phyloP scores from a whole-genome alignment of 257 asterid species.

The Salvia splendens region DNA sequence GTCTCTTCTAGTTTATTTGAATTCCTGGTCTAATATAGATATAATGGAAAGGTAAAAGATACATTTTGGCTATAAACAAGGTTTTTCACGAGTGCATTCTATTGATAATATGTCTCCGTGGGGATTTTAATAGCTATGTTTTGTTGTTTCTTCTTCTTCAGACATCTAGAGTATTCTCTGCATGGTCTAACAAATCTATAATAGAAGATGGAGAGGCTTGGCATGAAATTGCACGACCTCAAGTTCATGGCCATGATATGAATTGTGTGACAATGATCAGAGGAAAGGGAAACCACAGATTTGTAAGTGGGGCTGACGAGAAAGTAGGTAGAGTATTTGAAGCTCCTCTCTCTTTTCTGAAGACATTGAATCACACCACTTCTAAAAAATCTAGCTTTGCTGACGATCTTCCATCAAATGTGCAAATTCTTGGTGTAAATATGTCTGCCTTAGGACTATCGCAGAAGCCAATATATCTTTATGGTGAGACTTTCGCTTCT shows the following conservation, averaged over 20 bases:
- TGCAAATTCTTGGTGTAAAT: constrained; percentile 94
- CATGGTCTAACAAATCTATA: constrained; percentile 57
- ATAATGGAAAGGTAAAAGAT: neutral
- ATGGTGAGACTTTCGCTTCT: constrained; percentile 49
- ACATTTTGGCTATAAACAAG: neutral
- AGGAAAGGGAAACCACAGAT: constrained; percentile 90
- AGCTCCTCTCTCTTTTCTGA: constrained; percentile 87
- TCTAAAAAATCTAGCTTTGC: constrained; percentile 38
- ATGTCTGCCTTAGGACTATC: constrained; percentile 97
- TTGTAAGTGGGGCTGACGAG: constrained; percentile 94
- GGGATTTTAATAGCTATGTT: constrained; percentile 7
- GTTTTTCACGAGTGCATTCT: neutral
- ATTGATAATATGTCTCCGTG: neutral
- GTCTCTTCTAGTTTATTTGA: constrained; percentile 12
- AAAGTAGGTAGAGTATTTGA: constrained; percentile 95
- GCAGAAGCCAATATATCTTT: constrained; percentile 91
- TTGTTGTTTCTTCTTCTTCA: constrained; percentile 47
- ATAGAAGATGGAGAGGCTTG: constrained; percentile 58
- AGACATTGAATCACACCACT: constrained; percentile 69
- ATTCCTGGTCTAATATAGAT: neutral
- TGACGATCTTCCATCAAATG: constrained; percentile 59
- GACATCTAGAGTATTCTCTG: constrained; percentile 82
- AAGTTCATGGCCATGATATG: constrained; percentile 97
- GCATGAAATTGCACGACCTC: constrained; percentile 99
- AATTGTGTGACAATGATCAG: constrained; percentile 72